These are phyloP conservation scores for Aspergillus costaricaensis DNA, from an alignment of 2,329 filamentous ascomycete genomes.

Conservation along the genomic window DNA sequence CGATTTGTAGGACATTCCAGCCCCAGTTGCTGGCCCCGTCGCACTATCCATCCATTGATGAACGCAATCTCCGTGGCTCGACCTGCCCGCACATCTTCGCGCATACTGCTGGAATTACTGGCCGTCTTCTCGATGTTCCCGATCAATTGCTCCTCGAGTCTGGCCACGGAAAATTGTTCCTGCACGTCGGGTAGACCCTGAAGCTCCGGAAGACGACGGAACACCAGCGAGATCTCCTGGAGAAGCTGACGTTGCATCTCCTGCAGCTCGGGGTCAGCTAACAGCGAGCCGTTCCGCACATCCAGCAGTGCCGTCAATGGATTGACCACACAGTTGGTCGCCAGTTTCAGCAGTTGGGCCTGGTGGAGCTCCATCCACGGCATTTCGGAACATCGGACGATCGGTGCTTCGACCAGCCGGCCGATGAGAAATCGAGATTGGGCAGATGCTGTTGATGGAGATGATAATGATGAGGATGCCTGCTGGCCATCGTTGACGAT, in stretches of 20 bases:
- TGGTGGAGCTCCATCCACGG: slow-evolving; percentile 1
- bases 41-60: slow-evolving; percentile 11
- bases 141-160: not conserved
- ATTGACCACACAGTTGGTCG: slow-evolving; percentile 8
- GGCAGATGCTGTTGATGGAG: not conserved
- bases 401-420: not conserved
- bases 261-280: not conserved
- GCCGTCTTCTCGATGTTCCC: slow-evolving; percentile 4
- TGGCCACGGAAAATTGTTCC: not conserved
- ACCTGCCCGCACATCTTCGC: slow-evolving; percentile 8
- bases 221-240: slow-evolving; percentile 4
- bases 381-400: not conserved
- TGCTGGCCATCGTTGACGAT: not conserved
- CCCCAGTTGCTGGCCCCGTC: not conserved
- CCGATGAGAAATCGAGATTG: not conserved
- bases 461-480: no score
- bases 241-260: slow-evolving; percentile 3
- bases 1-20: slow-evolving; percentile 2
- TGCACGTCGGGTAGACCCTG: not conserved
- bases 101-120: slow-evolving; percentile 11
- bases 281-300: slow-evolving; percentile 1
- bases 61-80: slow-evolving; percentile 7
- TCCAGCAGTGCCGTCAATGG: slow-evolving; percentile 9
- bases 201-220: not conserved
- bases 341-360: slow-evolving; percentile 7